These are phyloP conservation scores for Yamagishiella unicocca DNA, from an alignment of 139 green algal species.

Conservation along the genomic window DNA sequence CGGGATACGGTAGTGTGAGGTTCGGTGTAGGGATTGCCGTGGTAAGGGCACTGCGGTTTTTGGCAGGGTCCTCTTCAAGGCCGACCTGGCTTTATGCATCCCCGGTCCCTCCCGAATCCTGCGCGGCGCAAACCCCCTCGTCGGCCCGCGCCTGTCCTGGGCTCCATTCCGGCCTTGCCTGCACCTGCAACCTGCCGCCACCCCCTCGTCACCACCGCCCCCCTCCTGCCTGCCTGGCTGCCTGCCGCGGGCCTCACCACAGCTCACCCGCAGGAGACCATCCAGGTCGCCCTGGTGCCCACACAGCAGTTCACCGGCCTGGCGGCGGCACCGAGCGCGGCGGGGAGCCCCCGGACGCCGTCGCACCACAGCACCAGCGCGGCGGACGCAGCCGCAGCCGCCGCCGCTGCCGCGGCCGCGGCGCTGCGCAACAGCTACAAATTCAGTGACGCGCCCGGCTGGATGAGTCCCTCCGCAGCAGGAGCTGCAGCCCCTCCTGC, in stretches of 20 bases:
- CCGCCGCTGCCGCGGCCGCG: background rate
- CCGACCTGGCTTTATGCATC: no score
- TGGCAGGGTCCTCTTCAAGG: no score
- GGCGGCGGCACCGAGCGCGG: background rate
- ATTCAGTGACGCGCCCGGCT: constrained; percentile 15
- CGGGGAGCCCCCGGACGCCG: background rate
- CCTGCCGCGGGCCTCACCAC: background rate
- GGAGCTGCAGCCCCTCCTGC: background rate
- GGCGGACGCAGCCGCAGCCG: no score
- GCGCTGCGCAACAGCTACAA: constrained; percentile 1
- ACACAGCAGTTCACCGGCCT: background rate
- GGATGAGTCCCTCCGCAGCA: background rate
- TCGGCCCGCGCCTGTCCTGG: no score
- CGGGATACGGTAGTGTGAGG: no score
- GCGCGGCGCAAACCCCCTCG: no score
- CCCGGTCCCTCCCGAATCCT: no score
- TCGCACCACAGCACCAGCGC: background rate
- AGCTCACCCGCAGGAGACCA: constrained; percentile 41
- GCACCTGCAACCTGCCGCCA: no score
- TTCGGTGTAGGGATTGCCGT: no score
- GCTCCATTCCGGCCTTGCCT: no score
- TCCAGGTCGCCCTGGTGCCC: constrained; percentile 57
- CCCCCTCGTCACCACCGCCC: no score
- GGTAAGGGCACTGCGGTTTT: no score
- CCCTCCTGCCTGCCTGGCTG: background rate